phyloP scores from a whole-genome alignment of 2,329 filamentous ascomycete genomes.

The Scortechinia acanthostroma region DNA sequence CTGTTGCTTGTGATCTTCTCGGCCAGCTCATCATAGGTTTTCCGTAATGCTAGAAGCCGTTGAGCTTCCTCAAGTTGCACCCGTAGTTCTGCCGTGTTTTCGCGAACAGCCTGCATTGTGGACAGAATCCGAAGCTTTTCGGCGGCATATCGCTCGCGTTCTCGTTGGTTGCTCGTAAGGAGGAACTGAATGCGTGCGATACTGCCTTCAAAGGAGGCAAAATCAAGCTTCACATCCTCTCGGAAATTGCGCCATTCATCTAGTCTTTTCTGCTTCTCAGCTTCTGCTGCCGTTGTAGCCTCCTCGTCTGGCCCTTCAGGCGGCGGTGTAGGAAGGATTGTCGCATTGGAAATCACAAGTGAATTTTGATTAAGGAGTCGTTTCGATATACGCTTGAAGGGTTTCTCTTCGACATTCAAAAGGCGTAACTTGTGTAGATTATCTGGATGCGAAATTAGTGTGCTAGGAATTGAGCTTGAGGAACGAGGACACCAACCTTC shows the following conservation, averaged over 20 bases:
- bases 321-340: conserved; percentile 57
- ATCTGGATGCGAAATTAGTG: neutral
- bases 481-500: neutral
- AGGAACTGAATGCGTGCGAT: conserved; percentile 85
- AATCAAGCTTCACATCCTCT: conserved; percentile 80
- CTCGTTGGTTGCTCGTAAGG: conserved; percentile 71
- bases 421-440: conserved; percentile 76
- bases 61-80: conserved; percentile 72
- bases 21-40: conserved; percentile 80
- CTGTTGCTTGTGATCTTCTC: conserved; percentile 79
- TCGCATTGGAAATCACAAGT: conserved; percentile 22
- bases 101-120: conserved; percentile 71
- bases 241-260: conserved; percentile 51
- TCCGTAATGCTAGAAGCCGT: conserved; percentile 69
- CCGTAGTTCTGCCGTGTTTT: conserved; percentile 67
- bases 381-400: conserved; percentile 82
- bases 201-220: conserved; percentile 78
- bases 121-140: conserved; percentile 74
- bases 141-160: conserved; percentile 75
- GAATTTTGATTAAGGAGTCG: conserved; percentile 58
- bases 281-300: conserved; percentile 22
- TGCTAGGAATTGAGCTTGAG: neutral
- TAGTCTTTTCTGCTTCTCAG: conserved; percentile 27
- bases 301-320: conserved; percentile 35
- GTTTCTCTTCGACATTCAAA: conserved; percentile 83